Evolutionary conservation across 345 rosid genomes (phyloP).

Genomic region (Gossypium arboreum): DNA sequence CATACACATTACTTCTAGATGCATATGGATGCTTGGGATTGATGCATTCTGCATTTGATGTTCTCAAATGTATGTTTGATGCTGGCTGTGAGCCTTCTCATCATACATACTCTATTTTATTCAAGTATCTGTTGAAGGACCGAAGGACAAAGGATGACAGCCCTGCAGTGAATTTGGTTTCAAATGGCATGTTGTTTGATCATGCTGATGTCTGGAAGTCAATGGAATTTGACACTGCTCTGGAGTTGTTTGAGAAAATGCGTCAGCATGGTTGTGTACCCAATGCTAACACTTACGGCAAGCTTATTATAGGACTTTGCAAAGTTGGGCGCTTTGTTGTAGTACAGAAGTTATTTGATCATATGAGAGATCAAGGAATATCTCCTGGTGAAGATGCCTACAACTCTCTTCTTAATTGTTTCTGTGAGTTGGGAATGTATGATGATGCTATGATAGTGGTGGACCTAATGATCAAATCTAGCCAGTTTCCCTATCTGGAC

Average conservation of each 20-base stretch:
- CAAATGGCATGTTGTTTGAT: conserved; percentile 24
- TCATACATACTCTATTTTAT: conserved; percentile 53
- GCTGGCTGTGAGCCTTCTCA: conserved; percentile 76
- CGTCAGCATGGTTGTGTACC: conserved; percentile 55
- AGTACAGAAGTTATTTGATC: conserved; percentile 46
- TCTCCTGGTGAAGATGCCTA: conserved; percentile 49
- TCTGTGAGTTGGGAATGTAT: conserved; percentile 44
- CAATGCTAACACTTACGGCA: conserved; percentile 46
- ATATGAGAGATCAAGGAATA: conserved; percentile 54
- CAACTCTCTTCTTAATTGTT: conserved; percentile 62
- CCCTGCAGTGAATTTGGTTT: conserved; percentile 26
- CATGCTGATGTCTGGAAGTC: conserved; percentile 49
- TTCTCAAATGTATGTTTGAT: conserved; percentile 75
- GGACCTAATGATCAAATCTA: conserved; percentile 52
- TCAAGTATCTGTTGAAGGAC: conserved; percentile 48
- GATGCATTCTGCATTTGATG: conserved; percentile 58
- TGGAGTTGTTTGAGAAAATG: conserved; percentile 63
- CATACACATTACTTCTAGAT: conserved; percentile 56
- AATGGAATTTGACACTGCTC: conserved; percentile 50
- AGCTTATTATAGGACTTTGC: conserved; percentile 68
- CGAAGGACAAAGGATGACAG: conserved; percentile 33
- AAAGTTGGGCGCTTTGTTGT: conserved; percentile 41
- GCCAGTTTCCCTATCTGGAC: conserved; percentile 65
- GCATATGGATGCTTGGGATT: conserved; percentile 61
- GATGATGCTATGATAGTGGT: conserved; percentile 48